Base-by-base conservation (phyloP, 2,329 filamentous ascomycete genomes). In the Aureobasidium pullulans region DNA sequence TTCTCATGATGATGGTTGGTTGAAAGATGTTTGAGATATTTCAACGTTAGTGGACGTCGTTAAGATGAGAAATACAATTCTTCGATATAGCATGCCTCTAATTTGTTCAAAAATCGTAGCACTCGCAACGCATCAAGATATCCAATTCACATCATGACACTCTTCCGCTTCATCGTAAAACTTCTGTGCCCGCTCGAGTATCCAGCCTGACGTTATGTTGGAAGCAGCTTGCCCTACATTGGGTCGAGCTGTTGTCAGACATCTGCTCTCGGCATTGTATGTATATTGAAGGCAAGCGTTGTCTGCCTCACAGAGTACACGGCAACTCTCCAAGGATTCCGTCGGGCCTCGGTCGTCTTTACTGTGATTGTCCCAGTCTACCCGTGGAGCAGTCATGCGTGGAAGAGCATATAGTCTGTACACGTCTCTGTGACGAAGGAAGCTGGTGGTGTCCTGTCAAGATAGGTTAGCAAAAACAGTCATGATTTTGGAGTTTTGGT, bases 341-440 rank as follows among this genome's bases (percentile, higher is more conserved):
- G 61, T 53, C 11, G 42, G 59, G 11, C 60, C 56, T 6, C 59
- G 53, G 10, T 61, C 63, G 4, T 64, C 40, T 6, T 62, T 59
- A 6, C 65, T 62, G 7, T 61, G 44, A 42, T 69, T 71, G 57
- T 64, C 64, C 69, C 69, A 71, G 34, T 66, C 60, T 1, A 23
- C 39, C 8, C 65, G 63, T 19, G 61, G 52, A 1, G 47, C 13
- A 1, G 59, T 54, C 40, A 69, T 60, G 43, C 66, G 62, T 2
- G 68, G 68, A 32, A 67, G 50, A 13, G 68, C 61, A 44, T 64
- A 68, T 5, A 60, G 28, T 28, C 62, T 65, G 64, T 67, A 71
- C 1, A 69, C 62, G 37, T 71, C 67, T 11, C 63, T 59, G 47
- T 71, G 69, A 6, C 56, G 56, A 6, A 59, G n/a, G 10, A 16